Percentiles rank a stretch among this genome's conserved stretches.
phyloP scores from a whole-genome alignment of 495 filamentous ascomycete species.

The Oidiodendron maius region DNA sequence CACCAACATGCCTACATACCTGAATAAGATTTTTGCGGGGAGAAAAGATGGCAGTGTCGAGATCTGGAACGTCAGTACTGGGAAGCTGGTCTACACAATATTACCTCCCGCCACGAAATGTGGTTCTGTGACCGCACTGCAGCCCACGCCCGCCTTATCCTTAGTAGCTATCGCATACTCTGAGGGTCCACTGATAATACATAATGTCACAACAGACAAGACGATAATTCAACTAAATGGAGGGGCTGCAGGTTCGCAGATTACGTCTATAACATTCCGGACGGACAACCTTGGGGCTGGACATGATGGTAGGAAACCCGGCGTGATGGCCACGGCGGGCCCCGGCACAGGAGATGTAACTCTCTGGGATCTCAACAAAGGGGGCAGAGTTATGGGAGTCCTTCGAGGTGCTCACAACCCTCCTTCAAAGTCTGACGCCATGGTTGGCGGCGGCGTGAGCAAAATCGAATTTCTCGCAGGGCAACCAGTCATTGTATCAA shows the following conservation, averaged over 20 bases:
- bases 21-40: slow-evolving; percentile 93
- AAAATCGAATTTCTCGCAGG: slow-evolving; percentile 87
- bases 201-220: slow-evolving; percentile 73
- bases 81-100: slow-evolving; percentile 82
- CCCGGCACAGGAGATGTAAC: slow-evolving; percentile 74
- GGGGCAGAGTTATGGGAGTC: slow-evolving; percentile 73
- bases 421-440: slow-evolving; percentile 35
- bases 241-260: slow-evolving; percentile 45
- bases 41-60: slow-evolving; percentile 83
- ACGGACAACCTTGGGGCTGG: slow-evolving; percentile 88
- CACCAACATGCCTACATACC: slow-evolving; percentile 80
- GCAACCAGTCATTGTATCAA: slow-evolving; percentile 83
- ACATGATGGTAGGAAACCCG: slow-evolving; percentile 70
- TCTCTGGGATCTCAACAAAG: slow-evolving; percentile 91
- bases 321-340: slow-evolving; percentile 81
- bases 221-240: slow-evolving; percentile 59
- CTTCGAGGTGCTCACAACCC: slow-evolving; percentile 81
- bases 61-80: slow-evolving; percentile 94
- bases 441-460: slow-evolving; percentile 54
- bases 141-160: slow-evolving; percentile 75
- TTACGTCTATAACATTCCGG: slow-evolving; percentile 85
- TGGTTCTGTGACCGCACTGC: slow-evolving; percentile 74
- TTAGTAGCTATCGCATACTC: slow-evolving; percentile 85
- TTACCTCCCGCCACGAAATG: slow-evolving; percentile 57
- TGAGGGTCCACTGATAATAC: slow-evolving; percentile 69